These are phyloP conservation scores for Leishmania guyanensis DNA, from an alignment of 208 protist species.

Conservation along the genomic window DNA sequence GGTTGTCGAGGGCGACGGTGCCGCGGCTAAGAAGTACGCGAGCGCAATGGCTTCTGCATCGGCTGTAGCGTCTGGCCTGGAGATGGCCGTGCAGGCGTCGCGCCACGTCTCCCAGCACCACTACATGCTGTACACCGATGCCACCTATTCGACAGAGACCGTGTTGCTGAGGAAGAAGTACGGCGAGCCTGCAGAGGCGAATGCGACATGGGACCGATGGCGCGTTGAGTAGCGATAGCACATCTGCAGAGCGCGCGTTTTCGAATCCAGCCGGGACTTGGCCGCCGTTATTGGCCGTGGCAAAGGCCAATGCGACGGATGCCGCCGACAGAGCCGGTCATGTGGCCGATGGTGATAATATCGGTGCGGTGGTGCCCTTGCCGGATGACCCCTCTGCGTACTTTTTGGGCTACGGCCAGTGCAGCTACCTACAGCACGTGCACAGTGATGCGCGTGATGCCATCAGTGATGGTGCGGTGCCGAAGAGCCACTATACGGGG, in stretches of 20 bases:
- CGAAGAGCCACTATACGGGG: background rate
- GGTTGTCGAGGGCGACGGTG: background rate
- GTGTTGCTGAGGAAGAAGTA: too few species aligned
- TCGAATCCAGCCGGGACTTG: background rate
- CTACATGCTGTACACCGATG: slow-evolving; percentile 1
- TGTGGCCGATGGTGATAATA: too few species aligned
- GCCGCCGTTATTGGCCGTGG: background rate
- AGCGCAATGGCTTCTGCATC: background rate
- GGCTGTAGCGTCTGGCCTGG: background rate
- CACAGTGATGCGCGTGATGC: background rate
- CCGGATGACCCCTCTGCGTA: background rate
- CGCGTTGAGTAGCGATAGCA: too few species aligned
- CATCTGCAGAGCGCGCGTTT: background rate
- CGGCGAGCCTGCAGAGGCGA: too few species aligned
- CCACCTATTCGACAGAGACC: too few species aligned
- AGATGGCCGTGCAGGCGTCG: background rate
- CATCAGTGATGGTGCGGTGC: background rate
- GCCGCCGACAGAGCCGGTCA: too few species aligned
- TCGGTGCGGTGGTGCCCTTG: too few species aligned
- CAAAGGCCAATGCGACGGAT: too few species aligned
- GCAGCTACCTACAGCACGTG: background rate
- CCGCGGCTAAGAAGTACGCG: too few species aligned
- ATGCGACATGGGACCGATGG: too few species aligned
- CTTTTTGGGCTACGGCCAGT: background rate
- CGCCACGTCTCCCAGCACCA: background rate